Base-by-base conservation (phyloP, 495 filamentous ascomycete species). In the Penicillium goetzii region DNA sequence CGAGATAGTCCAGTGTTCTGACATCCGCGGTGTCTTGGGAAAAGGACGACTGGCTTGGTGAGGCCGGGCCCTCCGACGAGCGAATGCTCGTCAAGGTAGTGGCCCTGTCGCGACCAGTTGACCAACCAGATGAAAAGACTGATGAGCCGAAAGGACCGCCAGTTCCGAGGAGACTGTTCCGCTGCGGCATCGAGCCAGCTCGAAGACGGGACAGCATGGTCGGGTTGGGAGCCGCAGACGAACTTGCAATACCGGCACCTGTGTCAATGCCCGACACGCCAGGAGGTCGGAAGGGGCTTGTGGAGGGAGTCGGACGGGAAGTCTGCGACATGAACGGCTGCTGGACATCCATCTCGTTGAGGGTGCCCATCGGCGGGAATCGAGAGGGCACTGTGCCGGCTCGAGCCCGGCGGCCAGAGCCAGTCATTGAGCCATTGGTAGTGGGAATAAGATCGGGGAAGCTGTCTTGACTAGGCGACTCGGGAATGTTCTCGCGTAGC, bases 321-420 rank as follows among this genome's bases (percentile, higher is more conserved):
- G 91, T 91, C 69, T 94, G 93, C 32, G 93, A 84, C 57, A 92
- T 83, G 26, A 92, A 80, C 0, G 87, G 78, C 59, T 90, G 85
- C 51, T 89, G 81, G 64, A 83, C 76, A 52, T 86, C 85, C 45
- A 87, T 72, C 57, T 86, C 84, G 45, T 81, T 87, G 30, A 85
- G 79, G 10, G 77, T 78, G 56, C 83, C 88, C 55, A 86, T 89
- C 21, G 92, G 90, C 54, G 89, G 87, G 74, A 99, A 97, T 60
- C 93, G 88, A 38, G 95, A 99, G 32, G 95, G 95, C 23, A 99
- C 89, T n/a, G 95, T 99, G 64, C 95, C 95, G 58, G 95, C 95
- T 76, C 95, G 88, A 56, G 92, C 88, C 67, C 95, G 85, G 53
- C 90, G 84, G 43, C 86, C 68, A 81, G 89, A 73, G 79, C 78